Percentiles rank a stretch among this genome's conserved stretches.
These are phyloP conservation scores for Plantago major DNA, from an alignment of 257 asterid species.

Conservation along the genomic window DNA sequence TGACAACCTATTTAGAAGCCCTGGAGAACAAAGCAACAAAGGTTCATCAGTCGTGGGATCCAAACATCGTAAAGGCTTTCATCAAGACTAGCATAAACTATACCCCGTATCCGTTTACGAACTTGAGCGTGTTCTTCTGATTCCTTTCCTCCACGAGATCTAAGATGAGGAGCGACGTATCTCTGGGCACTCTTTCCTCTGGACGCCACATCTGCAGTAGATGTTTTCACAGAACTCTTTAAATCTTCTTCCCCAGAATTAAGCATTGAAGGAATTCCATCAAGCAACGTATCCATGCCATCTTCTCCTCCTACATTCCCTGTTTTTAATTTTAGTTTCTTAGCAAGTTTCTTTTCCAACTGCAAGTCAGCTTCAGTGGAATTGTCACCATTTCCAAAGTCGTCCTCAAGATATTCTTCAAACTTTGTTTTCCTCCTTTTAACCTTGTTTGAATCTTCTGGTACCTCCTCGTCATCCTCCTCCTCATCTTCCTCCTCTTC, in stretches of 20 bases:
- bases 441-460: conserved; percentile 27
- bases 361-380: conserved; percentile 38
- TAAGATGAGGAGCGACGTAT: conserved; percentile 70
- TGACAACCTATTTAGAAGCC: conserved; percentile 77
- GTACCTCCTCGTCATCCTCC: conserved; percentile 24
- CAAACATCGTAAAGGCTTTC: conserved; percentile 12
- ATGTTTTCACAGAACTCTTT: conserved; percentile 9
- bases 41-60: neutral
- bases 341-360: conserved; percentile 30
- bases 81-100: conserved; percentile 13
- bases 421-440: conserved; percentile 37
- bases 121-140: conserved; percentile 66
- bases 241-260: neutral
- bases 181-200: neutral
- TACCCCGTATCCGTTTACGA: conserved; percentile 72
- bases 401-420: conserved; percentile 39
- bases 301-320: conserved; percentile 29
- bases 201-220: conserved; percentile 17
- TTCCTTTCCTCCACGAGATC: conserved; percentile 49
- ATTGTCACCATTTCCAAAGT: conserved; percentile 23
- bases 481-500: conserved; percentile 18
- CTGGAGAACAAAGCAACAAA: conserved; percentile 33
- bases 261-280: conserved; percentile 41
- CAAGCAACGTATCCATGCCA: conserved; percentile 28
- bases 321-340: conserved; percentile 31